phyloP scores from a whole-genome alignment of 768 basidiomycete genomes.

The Strobilomyces dryophilus region DNA sequence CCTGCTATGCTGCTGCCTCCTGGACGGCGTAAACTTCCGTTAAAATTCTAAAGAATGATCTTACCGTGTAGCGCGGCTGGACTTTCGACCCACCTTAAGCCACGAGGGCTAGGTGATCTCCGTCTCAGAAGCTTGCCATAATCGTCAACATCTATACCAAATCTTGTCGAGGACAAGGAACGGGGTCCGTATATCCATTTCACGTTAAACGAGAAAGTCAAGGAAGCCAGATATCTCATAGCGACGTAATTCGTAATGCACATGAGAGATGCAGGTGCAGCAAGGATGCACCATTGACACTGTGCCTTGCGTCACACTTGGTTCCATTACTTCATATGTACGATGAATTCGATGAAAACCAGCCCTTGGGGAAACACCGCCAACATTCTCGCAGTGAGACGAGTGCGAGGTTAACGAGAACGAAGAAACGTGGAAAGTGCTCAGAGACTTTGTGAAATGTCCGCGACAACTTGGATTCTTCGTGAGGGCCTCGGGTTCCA shows the following conservation, averaged over 20 bases:
- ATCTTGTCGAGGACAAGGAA: conserved; percentile 4
- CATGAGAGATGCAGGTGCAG: conserved; percentile 14
- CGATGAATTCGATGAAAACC: conserved; percentile 21
- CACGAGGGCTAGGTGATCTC: conserved; percentile 27
- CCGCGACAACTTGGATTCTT: conserved; percentile 16
- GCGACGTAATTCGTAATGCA: conserved; percentile 2
- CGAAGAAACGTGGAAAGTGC: conserved; percentile 11
- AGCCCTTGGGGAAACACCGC: conserved; percentile 13
- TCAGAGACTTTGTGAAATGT: conserved; percentile 1
- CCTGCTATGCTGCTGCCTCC: background rate
- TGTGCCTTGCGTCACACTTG: conserved; percentile 13
- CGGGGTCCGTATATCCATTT: conserved; percentile 13
- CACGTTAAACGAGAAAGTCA: conserved; percentile 12
- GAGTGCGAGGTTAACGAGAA: conserved; percentile 6
- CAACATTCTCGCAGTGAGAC: conserved; percentile 8
- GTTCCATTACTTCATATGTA: conserved; percentile 25
- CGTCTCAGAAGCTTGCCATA: conserved; percentile 13
- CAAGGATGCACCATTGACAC: conserved; percentile 4
- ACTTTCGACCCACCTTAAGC: conserved; percentile 27
- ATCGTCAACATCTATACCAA: conserved; percentile 15
- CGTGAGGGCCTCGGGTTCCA: background rate
- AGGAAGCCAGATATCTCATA: conserved; percentile 4
- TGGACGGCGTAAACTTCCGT: background rate
- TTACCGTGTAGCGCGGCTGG: conserved; percentile 11
- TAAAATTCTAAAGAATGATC: background rate